These are phyloP conservation scores for Kluyveromyces siamensis DNA, from an alignment of 805 yeast species.

Conservation along the genomic window DNA sequence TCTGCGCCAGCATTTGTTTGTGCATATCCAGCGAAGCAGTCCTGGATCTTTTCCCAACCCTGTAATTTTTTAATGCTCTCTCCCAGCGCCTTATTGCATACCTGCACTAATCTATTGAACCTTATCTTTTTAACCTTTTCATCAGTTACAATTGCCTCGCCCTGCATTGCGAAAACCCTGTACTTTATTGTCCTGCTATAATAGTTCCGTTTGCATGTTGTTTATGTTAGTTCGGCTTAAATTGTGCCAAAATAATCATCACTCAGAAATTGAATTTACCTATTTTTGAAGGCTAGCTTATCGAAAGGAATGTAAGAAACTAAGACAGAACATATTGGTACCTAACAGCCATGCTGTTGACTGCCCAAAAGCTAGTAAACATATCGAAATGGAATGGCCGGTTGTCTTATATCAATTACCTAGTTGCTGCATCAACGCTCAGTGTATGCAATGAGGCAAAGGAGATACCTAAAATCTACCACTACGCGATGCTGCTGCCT, in stretches of 20 bases:
- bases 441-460: slow-evolving; percentile 76
- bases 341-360: slow-evolving; percentile 9
- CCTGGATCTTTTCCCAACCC: slow-evolving; percentile 39
- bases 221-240: not conserved
- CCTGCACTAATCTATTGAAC: slow-evolving; percentile 40
- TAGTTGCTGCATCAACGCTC: slow-evolving; percentile 71
- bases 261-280: no score
- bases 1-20: slow-evolving; percentile 36
- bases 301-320: not conserved
- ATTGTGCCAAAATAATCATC: not conserved
- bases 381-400: slow-evolving; percentile 36
- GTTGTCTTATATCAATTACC: slow-evolving; percentile 58
- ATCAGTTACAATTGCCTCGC: slow-evolving; percentile 3
- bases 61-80: slow-evolving; percentile 41
- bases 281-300: not conserved
- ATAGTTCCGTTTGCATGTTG: no score
- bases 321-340: not conserved
- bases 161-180: no score
- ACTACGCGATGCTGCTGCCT: slow-evolving; percentile 44
- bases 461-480: slow-evolving; percentile 67
- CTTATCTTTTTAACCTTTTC: slow-evolving; percentile 28
- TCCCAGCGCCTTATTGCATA: slow-evolving; percentile 44
- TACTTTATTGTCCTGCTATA: no score
- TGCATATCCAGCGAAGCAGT: slow-evolving; percentile 49
- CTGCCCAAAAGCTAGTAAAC: slow-evolving; percentile 21